Evolutionary conservation across 768 basidiomycete species (phyloP).

Genomic region (Cyclocybe aegerita): DNA sequence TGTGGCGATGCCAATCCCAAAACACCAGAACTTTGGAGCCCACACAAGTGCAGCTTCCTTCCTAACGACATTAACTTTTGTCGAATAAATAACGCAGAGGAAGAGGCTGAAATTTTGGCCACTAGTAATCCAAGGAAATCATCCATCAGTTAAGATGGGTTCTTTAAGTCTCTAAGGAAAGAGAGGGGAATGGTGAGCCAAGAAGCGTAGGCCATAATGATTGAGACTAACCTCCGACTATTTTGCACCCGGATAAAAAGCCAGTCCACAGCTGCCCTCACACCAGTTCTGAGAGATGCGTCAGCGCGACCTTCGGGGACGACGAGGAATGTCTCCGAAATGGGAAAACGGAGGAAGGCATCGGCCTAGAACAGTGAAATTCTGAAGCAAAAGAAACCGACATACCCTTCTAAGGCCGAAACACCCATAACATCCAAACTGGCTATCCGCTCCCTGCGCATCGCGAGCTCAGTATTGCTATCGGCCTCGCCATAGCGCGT

Average conservation of each 20-base stretch:
- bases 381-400: slow-evolving; percentile 14
- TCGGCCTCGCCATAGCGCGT: slow-evolving; percentile 49
- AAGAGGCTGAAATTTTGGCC: too few relatives aligned
- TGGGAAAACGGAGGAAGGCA: background rate
- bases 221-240: slow-evolving; percentile 56
- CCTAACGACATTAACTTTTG: too few relatives aligned
- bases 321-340: too few relatives aligned
- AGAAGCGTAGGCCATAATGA: background rate
- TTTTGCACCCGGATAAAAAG: slow-evolving; percentile 92
- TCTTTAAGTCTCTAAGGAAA: slow-evolving; percentile 9
- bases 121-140: too few relatives aligned
- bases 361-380: background rate
- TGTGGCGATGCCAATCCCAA: too few relatives aligned
- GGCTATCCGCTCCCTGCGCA: slow-evolving; percentile 57
- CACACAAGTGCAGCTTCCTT: too few relatives aligned
- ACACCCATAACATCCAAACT: slow-evolving; percentile 89
- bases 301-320: too few relatives aligned
- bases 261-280: slow-evolving; percentile 92
- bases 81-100: too few relatives aligned
- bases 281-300: slow-evolving; percentile 63
- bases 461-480: slow-evolving; percentile 33
- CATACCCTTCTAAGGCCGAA: slow-evolving; percentile 86
- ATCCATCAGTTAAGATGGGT: slow-evolving; percentile 2
- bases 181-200: background rate
- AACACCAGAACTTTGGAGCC: too few relatives aligned